Evolutionary conservation across 495 filamentous ascomycete species (phyloP).

Genomic region (Lineolata rhizophorae): DNA sequence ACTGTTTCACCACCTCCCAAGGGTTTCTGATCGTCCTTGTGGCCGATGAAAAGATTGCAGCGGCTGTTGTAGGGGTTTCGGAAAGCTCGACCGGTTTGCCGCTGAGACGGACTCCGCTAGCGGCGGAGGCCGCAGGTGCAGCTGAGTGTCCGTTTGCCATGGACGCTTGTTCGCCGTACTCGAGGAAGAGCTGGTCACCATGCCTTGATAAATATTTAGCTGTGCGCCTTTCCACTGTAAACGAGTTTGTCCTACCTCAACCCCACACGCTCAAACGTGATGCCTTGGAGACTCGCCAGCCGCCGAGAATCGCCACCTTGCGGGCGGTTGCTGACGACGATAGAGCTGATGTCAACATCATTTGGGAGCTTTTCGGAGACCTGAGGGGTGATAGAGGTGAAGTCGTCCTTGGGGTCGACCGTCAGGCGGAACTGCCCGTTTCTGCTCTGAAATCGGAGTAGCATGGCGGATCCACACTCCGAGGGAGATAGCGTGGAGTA

Average conservation of each 20-base stretch:
- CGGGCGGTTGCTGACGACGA: constrained; percentile 63
- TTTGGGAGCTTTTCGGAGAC: constrained; percentile 40
- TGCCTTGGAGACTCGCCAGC: constrained; percentile 39
- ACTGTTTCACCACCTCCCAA: constrained; percentile 82
- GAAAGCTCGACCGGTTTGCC: constrained; percentile 51
- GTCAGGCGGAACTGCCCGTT: constrained; percentile 50
- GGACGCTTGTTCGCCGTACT: constrained; percentile 36
- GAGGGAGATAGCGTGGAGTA: background rate
- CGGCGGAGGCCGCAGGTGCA: constrained; percentile 13
- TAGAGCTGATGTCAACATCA: constrained; percentile 48
- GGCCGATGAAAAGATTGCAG: constrained; percentile 28
- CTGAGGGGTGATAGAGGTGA: constrained; percentile 29
- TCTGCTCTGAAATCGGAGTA: constrained; percentile 43
- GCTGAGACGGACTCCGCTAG: constrained; percentile 36
- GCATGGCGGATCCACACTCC: constrained; percentile 23
- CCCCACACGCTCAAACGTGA: constrained; percentile 47
- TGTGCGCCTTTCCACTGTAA: too few relatives aligned
- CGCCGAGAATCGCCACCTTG: constrained; percentile 50
- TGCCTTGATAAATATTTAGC: constrained; percentile 32
- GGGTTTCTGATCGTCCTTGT: constrained; percentile 57
- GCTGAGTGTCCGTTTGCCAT: constrained; percentile 28
- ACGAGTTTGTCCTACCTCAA: constrained; percentile 31
- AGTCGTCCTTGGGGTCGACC: constrained; percentile 30
- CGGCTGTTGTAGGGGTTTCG: constrained; percentile 40
- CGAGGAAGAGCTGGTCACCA: constrained; percentile 74